phyloP scores from a whole-genome alignment of 2,329 filamentous ascomycete genomes.

The Epichloe uncinata region DNA sequence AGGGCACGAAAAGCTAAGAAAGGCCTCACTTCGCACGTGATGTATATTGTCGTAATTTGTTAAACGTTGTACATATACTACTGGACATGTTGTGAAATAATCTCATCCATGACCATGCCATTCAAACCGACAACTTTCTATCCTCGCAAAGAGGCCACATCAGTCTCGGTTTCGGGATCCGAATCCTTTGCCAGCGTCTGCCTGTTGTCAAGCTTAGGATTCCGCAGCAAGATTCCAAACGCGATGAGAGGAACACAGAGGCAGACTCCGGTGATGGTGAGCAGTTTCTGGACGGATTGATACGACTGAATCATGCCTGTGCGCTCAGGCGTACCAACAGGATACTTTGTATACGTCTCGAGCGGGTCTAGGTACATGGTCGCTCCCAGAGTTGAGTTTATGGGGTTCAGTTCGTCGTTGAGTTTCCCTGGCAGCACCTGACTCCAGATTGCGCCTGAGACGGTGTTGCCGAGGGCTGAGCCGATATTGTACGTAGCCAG shows the following conservation, averaged over 20 bases:
- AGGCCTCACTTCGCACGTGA: too few relatives aligned
- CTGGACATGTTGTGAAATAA: too few relatives aligned
- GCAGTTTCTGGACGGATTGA: constrained; percentile 31
- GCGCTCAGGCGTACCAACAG: constrained; percentile 33
- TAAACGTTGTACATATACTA: too few relatives aligned
- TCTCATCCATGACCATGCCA: too few relatives aligned
- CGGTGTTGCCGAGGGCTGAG: constrained; percentile 41
- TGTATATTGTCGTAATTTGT: too few relatives aligned
- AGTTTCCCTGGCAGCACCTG: constrained; percentile 39
- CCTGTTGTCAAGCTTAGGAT: constrained; percentile 31
- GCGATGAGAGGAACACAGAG: constrained; percentile 34
- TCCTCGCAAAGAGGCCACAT: not conserved
- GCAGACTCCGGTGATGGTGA: constrained; percentile 35
- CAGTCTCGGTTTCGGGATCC: constrained; percentile 9
- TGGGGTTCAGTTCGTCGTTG: constrained; percentile 27
- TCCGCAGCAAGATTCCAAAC: constrained; percentile 28
- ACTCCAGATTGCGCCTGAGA: constrained; percentile 50
- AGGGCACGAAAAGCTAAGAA: too few relatives aligned
- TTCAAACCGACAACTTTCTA: not conserved
- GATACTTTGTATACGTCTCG: constrained; percentile 41
- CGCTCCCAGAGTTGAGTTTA: constrained; percentile 35
- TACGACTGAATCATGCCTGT: constrained; percentile 42
- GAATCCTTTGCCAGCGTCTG: constrained; percentile 28
- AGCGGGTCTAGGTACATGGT: constrained; percentile 42
- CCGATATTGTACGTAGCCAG: constrained; percentile 44